Conservation (phyloP, 139 green algal species). For the Pycnococcus provasolii region DNA sequence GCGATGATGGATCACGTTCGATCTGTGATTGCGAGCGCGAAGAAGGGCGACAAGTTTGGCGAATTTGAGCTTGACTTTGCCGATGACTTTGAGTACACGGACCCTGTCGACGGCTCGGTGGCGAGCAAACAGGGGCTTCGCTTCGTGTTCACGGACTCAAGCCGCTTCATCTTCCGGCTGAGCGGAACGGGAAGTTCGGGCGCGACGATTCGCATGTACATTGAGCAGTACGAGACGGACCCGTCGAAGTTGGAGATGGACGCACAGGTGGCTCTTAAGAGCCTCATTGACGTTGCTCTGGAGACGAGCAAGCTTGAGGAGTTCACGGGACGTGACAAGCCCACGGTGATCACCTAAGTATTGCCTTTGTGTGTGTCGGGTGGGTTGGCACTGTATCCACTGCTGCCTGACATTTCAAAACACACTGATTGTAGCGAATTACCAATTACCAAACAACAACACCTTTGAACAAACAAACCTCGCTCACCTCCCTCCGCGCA, state of each 20-base stretch:
- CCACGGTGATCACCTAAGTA: conserved; percentile 95
- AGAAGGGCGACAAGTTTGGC: conserved; percentile 27
- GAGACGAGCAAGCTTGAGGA: conserved; percentile 71
- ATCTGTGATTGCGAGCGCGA: conserved; percentile 41
- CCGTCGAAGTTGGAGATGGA: conserved; percentile 59
- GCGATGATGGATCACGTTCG: conserved; percentile 65
- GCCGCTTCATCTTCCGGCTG: conserved; percentile 59
- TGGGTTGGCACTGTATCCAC: too few relatives aligned
- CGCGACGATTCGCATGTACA: conserved; percentile 94
- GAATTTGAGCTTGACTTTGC: conserved; percentile 27
- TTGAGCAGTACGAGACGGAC: conserved; percentile 91
- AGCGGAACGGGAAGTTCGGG: conserved; percentile 68
- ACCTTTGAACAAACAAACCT: too few relatives aligned
- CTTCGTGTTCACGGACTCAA: conserved; percentile 39
- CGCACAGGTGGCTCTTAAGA: conserved; percentile 59
- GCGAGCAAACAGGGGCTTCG: conserved; percentile 36
- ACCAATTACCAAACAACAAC: too few relatives aligned
- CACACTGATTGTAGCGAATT: too few relatives aligned
- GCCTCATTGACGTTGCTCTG: conserved; percentile 69
- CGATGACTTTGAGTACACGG: conserved; percentile 37
- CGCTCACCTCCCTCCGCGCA: too few relatives aligned
- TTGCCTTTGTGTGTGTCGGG: conserved; percentile 26
- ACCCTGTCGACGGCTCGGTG: conserved; percentile 38
- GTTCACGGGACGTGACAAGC: conserved; percentile 85
- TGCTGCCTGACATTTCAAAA: too few relatives aligned